Base-by-base conservation (phyloP, 202 grass and related monocot species). In the Setaria italica region DNA sequence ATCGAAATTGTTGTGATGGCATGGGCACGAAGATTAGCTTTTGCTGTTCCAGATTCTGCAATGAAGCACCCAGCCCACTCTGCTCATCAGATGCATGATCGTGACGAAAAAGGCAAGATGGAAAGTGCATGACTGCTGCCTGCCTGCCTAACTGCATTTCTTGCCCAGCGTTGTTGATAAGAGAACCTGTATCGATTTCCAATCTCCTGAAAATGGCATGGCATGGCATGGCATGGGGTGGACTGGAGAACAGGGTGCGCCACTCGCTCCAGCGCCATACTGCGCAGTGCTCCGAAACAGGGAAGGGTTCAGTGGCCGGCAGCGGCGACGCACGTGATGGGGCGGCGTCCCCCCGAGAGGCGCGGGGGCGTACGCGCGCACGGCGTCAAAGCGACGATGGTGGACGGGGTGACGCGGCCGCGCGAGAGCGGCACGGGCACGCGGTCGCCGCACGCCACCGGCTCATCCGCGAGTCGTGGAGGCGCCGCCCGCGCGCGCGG, bases 401-500 rank as follows among this genome's bases (percentile, higher is more conserved):
- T 41, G 39, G 39, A 41, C 39, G 57, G 13, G 10, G 57, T 41
- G 78, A 80, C 78, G 62, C 78, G 62, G 46, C 62, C 77, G 46
- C 62, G 11, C 60, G 12, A 46, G 45, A 50, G 45, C 60, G 30
- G 60, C 76, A 64, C 21, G 62, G 25, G 25, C 25, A 25, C 13
- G 25, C 30, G 62, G 77, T 25, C 25, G 25, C 25, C 25, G 77
- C 77, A 39, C 78, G 78, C 32, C 78, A 69, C 48, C 33, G 29
- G 11, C 17, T 41, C 19, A 53, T 42, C 47, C 48, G 48, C 29
- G 71, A 15, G 35, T 74, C 71, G 15, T 48, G 7, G 29, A 34
- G 70, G 11, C 1, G 46, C 39, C 66, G 16, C 62, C 37, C 49
- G 6, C 75, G 37, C 39, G 39, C 75, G 1, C 39, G 7, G 41